Evolutionary conservation across 2,329 filamentous ascomycete species (phyloP).

Genomic region (Alternaria hordeiaustralica): DNA sequence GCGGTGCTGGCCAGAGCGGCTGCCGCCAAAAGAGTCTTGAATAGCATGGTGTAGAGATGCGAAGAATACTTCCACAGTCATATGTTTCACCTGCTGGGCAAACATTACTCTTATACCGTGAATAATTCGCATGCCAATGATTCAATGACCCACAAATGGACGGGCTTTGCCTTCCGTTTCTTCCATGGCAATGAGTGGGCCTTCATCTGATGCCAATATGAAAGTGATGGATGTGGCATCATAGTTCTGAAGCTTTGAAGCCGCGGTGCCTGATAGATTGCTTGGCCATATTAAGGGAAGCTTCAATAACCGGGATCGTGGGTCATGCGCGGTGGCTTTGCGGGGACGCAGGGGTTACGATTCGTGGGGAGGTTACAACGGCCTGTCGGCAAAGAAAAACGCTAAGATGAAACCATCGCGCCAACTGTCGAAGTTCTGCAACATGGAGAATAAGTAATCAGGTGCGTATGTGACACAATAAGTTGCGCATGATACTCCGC

Average conservation of each 20-base stretch:
- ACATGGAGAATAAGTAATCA: constrained; percentile 1
- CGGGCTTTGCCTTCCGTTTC: constrained; percentile 27
- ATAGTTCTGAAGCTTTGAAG: constrained; percentile 12
- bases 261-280: constrained; percentile 30
- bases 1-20: constrained; percentile 35
- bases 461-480: constrained; percentile 2
- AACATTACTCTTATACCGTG: constrained; percentile 24
- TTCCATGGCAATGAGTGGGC: constrained; percentile 10
- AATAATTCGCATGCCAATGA: neutral
- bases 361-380: constrained; percentile 16
- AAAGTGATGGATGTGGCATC: constrained; percentile 10
- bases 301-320: constrained; percentile 12
- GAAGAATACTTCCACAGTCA: constrained; percentile 11
- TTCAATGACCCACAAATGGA: constrained; percentile 5
- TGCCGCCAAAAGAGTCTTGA: constrained; percentile 38
- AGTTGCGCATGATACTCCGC: neutral
- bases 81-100: neutral
- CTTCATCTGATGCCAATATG: constrained; percentile 24
- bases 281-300: constrained; percentile 28
- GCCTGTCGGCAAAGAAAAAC: constrained; percentile 1
- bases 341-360: constrained; percentile 21
- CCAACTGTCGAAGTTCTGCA: neutral
- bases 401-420: neutral
- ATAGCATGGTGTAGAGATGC: constrained; percentile 31
- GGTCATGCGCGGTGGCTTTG: constrained; percentile 16